phyloP scores from a whole-genome alignment of 164 flowering plant genomes.

The Kalanchoe fedtschenkoi region DNA sequence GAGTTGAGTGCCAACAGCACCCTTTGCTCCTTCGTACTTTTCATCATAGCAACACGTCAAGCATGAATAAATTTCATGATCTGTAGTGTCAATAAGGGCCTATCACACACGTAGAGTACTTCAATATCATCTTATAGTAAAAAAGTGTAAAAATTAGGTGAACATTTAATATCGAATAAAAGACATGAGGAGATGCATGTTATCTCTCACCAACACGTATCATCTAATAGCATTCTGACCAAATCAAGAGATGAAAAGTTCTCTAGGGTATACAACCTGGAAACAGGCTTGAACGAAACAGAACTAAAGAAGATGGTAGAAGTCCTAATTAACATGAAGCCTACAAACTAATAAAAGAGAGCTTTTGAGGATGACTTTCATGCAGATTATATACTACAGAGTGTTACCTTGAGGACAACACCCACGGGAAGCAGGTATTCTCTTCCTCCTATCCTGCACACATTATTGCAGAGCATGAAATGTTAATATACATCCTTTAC shows the following conservation, averaged over 20 bases:
- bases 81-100: constrained; percentile 80
- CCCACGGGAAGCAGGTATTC: constrained; percentile 91
- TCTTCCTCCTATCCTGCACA: constrained; percentile 63
- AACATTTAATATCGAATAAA: no score
- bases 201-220: no score
- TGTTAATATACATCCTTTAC: not conserved
- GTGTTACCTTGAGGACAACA: constrained; percentile 64
- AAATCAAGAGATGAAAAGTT: no score
- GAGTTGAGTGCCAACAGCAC: constrained; percentile 71
- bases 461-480: not conserved
- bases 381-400: not conserved
- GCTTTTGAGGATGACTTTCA: not conserved
- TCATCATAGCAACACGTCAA: constrained; percentile 50
- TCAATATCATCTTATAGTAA: not conserved
- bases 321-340: not conserved
- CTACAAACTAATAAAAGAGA: not conserved
- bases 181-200: no score
- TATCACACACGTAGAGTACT: constrained; percentile 13
- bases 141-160: no score
- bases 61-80: constrained; percentile 58
- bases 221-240: no score
- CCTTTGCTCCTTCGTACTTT: constrained; percentile 35
- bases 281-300: no score
- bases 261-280: not conserved
- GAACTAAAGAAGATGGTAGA: not conserved